Evolutionary conservation across 2,329 filamentous ascomycete genomes (phyloP).

Genomic region (Knoxdaviesia proteae): DNA sequence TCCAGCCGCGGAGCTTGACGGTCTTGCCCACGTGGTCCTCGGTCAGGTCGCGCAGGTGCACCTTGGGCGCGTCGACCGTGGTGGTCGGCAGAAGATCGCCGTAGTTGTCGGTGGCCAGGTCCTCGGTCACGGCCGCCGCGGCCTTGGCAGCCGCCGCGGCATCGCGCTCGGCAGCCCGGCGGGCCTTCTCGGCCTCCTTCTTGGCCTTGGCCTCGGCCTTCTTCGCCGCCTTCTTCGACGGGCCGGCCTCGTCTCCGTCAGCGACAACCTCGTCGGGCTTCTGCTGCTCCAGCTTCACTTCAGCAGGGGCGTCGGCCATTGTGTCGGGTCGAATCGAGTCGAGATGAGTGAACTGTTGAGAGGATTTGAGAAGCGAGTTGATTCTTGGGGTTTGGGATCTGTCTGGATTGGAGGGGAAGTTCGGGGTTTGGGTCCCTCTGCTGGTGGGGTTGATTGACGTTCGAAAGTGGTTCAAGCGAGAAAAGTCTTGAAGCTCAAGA

Average conservation of each 20-base stretch:
- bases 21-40: conserved; percentile 47
- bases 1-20: conserved; percentile 57
- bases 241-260: conserved; percentile 10
- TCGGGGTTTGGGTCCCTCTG: no score
- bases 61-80: conserved; percentile 31
- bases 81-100: conserved; percentile 44
- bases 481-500: no score
- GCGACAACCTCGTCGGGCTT: conserved; percentile 1
- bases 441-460: no score
- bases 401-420: no score
- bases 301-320: conserved; percentile 15
- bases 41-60: conserved; percentile 40
- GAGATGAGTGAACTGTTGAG: not conserved
- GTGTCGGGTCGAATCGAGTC: not conserved
- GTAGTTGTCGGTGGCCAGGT: conserved; percentile 59
- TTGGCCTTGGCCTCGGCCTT: conserved; percentile 73
- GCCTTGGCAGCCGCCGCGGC: conserved; percentile 48
- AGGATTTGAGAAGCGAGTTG: no score
- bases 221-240: conserved; percentile 65
- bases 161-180: conserved; percentile 52
- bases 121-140: conserved; percentile 43
- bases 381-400: no score
- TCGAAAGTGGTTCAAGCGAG: no score
- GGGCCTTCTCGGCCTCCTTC: conserved; percentile 66
- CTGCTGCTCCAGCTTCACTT: conserved; percentile 5